Evolutionary conservation across 164 flowering plant genomes (phyloP), one percentile per base, ranked within the genome.

Genomic region (Hamamelis virginiana): DNA sequence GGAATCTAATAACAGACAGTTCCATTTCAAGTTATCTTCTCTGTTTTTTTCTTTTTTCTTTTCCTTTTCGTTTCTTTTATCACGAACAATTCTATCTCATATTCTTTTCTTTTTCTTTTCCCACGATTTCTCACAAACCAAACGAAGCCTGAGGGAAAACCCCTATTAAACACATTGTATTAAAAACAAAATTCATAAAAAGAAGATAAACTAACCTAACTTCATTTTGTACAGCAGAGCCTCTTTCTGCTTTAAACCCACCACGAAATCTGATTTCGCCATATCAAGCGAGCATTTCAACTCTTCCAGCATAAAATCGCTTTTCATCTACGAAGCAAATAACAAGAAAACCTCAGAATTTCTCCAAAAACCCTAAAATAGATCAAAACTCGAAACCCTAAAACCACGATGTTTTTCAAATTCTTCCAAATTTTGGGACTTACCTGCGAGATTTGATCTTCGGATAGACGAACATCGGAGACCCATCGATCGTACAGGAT

Each of bases 191-290:
- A 72, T 44, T 28, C 58, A 5, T 18, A 19, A 38, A 38, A n/a
- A 16, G 27, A 62, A 48, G 19, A 71, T 26, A 59, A 28, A 28
- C 76, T 44, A 13, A 89, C 97, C 97, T 71, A 79, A 75, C 74
- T 76, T 86, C 57, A 66, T 52, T 61, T 83, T 80, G 65, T 68
- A 74, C 22, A 78, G 59, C 22, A 59, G 70, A 61, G 81, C 71
- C 59, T 88, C 88, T 62, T 85, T 77, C 46, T 74, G 76, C 81
- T 80, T 86, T 71, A 83, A 72, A 22, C 89, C 87, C 23, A 80
- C 41, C 55, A 80, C 5, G 55, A 85, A 59, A 43, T 87, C 83
- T 1, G 77, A 62, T 74, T 86, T 87, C 0, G 78, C 70, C 1
- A 75, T 74, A 56, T 84, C 83, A 43, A 89, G 62, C 45, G 43